Conservation (phyloP, 208 protist genomes). For the Tritrichomonas musculus region DNA sequence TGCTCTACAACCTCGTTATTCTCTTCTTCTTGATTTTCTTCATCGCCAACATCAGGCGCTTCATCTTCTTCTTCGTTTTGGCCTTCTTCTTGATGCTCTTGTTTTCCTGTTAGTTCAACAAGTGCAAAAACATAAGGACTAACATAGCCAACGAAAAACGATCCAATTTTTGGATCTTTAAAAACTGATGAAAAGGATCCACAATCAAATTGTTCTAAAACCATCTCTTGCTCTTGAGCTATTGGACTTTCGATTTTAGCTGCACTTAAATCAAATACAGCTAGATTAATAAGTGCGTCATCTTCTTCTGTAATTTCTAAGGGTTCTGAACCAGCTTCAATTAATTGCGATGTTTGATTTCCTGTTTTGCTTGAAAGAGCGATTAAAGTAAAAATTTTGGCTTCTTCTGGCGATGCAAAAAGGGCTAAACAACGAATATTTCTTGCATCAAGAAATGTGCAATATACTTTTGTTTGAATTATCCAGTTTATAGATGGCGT, state of each 20-base stretch:
- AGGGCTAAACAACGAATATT: background rate
- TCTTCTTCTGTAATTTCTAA: background rate
- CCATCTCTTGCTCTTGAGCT: background rate
- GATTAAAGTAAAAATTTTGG: background rate
- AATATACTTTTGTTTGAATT: constrained; percentile 24
- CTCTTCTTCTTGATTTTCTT: background rate
- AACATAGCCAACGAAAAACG: background rate
- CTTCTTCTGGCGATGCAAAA: background rate
- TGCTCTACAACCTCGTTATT: background rate
- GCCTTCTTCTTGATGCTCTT: background rate
- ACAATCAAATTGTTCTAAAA: background rate
- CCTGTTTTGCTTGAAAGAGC: background rate
- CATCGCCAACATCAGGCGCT: background rate
- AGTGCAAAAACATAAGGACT: background rate
- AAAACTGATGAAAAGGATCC: background rate
- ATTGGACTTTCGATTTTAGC: background rate
- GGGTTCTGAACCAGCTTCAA: background rate
- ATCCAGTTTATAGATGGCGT: background rate
- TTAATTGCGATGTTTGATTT: background rate
- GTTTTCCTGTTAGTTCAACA: background rate
- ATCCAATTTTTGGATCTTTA: background rate
- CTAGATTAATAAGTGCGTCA: background rate
- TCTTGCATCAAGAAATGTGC: background rate
- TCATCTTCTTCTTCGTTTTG: background rate
- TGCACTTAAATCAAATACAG: background rate